Conservation (phyloP, 345 rosid species). For the Pelargonium nanum region DNA sequence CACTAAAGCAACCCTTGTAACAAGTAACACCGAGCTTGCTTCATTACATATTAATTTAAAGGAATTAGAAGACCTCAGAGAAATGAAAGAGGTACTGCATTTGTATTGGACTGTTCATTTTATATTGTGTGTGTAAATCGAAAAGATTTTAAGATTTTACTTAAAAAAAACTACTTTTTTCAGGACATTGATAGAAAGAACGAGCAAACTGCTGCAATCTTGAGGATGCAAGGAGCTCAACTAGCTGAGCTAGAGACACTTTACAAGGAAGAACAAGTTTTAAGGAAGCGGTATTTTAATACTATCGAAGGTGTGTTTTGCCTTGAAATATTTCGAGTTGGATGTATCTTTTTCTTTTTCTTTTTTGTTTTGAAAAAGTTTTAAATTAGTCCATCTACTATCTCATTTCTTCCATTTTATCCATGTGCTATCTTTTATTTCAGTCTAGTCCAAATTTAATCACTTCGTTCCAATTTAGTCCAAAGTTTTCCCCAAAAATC, state of each 20-base stretch:
- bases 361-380: not conserved
- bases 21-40: constrained; percentile 40
- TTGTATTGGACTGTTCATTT: not conserved
- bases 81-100: constrained; percentile 77
- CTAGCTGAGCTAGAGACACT: constrained; percentile 77
- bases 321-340: not conserved
- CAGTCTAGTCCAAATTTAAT: no score
- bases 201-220: constrained; percentile 90
- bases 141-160: not conserved
- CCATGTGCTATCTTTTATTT: no score
- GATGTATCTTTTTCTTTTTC: not conserved
- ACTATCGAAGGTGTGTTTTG: constrained; percentile 69
- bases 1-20: constrained; percentile 43
- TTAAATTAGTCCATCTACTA: not conserved
- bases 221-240: constrained; percentile 92
- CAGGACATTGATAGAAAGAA: constrained; percentile 96
- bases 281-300: constrained; percentile 80
- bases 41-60: constrained; percentile 55
- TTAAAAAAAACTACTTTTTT: constrained; percentile 9
- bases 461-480: no score
- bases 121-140: not conserved
- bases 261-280: constrained; percentile 83
- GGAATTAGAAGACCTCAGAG: constrained; percentile 85
- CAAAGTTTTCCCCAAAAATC: no score
- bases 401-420: no score